phyloP scores from a whole-genome alignment of 495 filamentous ascomycete species.

The Emericellopsis terricola region DNA sequence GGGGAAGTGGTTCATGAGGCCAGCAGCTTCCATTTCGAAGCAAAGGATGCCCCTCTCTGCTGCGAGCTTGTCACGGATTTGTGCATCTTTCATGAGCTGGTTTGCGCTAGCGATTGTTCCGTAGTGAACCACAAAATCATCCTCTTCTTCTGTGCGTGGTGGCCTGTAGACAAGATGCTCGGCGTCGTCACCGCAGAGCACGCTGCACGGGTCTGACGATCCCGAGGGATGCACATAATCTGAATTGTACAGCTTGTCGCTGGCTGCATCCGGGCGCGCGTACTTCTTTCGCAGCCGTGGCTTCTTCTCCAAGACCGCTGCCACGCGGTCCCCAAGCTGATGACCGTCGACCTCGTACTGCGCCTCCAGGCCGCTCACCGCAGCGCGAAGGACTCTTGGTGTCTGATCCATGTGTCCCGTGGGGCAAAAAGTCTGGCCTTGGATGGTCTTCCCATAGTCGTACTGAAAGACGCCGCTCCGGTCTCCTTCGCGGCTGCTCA shows the following conservation, averaged over 20 bases:
- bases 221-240: constrained; percentile 9
- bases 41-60: constrained; percentile 3
- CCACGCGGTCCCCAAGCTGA: constrained; percentile 8
- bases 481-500: constrained; percentile 7
- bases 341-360: constrained; percentile 7
- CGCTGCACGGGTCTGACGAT: no score
- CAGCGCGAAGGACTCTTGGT: constrained; percentile 8
- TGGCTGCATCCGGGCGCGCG: constrained; percentile 7
- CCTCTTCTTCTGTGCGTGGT: background rate
- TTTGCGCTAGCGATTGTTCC: constrained; percentile 23
- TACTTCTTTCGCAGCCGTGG: constrained; percentile 10
- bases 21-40: constrained; percentile 12
- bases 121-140: constrained; percentile 13
- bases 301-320: constrained; percentile 6
- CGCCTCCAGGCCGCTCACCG: constrained; percentile 5
- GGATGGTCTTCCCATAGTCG: constrained; percentile 10
- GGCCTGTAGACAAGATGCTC: background rate
- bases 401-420: constrained; percentile 18
- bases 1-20: constrained; percentile 10
- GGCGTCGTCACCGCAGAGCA: background rate
- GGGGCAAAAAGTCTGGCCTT: constrained; percentile 8
- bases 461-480: no score
- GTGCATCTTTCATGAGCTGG: constrained; percentile 11
- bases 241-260: constrained; percentile 14
- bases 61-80: constrained; percentile 1